Evolutionary conservation across 176 grass and related monocot species (phyloP).

Genomic region (Zea mays): DNA sequence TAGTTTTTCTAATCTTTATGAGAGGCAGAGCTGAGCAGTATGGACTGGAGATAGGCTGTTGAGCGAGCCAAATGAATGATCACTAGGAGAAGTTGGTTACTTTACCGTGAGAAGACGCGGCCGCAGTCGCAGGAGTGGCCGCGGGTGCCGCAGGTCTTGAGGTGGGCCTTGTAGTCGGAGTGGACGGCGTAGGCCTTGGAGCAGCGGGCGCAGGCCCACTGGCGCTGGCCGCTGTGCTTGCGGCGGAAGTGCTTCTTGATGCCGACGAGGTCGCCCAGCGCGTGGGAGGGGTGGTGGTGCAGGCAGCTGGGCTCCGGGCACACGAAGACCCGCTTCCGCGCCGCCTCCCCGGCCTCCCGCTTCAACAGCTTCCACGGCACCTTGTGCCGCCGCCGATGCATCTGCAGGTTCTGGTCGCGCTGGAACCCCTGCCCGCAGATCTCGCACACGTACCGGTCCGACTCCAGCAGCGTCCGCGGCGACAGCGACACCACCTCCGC

Average conservation of each 20-base stretch:
- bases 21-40: not conserved
- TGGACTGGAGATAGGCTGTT: no score
- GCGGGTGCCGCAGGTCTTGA: conserved; percentile 98
- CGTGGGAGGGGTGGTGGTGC: conserved; percentile 89
- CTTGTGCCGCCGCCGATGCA: conserved; percentile 99
- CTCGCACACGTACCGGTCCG: conserved; percentile 96
- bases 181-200: conserved; percentile 98
- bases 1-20: not conserved
- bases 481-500: conserved; percentile 97
- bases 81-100: no score
- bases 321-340: conserved; percentile 91
- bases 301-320: conserved; percentile 96
- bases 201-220: conserved; percentile 88
- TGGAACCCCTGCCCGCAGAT: conserved; percentile 99
- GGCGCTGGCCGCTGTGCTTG: conserved; percentile 92
- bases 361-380: conserved; percentile 99
- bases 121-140: conserved; percentile 98
- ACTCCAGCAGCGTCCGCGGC: conserved; percentile 92
- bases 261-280: conserved; percentile 92
- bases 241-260: conserved; percentile 99
- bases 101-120: conserved; percentile 87
- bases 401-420: conserved; percentile 99
- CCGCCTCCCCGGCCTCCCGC: conserved; percentile 68
- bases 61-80: no score
- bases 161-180: conserved; percentile 99